Base-by-base conservation (phyloP, 805 yeast species). In the Metschnikowia rubicola region DNA sequence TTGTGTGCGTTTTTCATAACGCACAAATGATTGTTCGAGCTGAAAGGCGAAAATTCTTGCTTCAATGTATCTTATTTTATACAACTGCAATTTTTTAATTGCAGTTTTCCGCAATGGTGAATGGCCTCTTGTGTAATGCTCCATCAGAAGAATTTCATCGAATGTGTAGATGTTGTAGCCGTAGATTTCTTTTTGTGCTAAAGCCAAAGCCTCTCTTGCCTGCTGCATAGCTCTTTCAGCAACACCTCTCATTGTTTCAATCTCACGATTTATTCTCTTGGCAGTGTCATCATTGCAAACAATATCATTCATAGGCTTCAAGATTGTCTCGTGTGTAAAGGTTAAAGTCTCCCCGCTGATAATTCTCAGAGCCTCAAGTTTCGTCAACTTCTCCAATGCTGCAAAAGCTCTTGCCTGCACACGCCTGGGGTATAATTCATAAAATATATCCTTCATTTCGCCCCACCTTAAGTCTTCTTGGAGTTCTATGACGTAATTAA, bases 291-390 rank as follows among this genome's bases (percentile, higher is more conserved):
- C 26, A 21, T 21, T 7, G 26, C 26, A 21, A 21, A 3, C 7
- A 21, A 21, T 21, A 21, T 21, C 7, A 7, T 21, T 21, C 1
- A 21, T 21, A 10, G 46, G 38, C 29, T 21, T 15, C 30, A 37
- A 37, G 7, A 43, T 31, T n/a, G 33, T 32, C 38, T 43, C 46
- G 15, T 32, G 33, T 3, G 10, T 35, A 15, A 26, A 33, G 15
- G 19, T 8, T 26, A 38, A 31, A 5, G 41, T 37, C n/a, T 37
- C 32, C 9, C 15, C 37, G 19, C 42, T 28, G 15, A 43, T 43
- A n/a, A 38, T 28, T 31, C 46, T 42, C 46, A 42, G 41, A 17
- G 46, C 46, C 17, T 36, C 37, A 19, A 42, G 40, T 9, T 15
- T 21, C 4, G 40, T 6, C 35, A 36, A 10, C 3, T 9, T n/a